Percentiles rank a stretch among this genome's conserved stretches.
These are phyloP conservation scores for Prunus mume DNA, from an alignment of 306 rosid species.

Conservation along the genomic window DNA sequence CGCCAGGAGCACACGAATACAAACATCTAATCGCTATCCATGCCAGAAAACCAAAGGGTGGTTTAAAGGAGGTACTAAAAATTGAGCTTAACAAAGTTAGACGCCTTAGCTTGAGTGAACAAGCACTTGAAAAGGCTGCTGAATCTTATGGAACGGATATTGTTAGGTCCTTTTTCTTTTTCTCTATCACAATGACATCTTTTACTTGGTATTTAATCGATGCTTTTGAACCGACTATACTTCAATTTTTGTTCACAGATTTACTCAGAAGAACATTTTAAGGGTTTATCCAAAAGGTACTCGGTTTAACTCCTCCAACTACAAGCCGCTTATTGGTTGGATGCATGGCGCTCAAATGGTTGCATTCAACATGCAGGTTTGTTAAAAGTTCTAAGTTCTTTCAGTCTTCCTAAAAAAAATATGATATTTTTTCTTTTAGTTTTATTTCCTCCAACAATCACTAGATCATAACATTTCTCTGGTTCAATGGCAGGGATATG, in stretches of 20 bases:
- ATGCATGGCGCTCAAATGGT: constrained; percentile 68
- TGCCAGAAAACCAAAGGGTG: constrained; percentile 68
- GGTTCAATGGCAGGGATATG: constrained; percentile 51
- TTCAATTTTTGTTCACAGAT: constrained; percentile 37
- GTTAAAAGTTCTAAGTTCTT: background rate
- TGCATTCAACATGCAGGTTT: constrained; percentile 69
- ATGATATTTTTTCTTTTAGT: background rate
- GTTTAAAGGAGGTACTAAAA: constrained; percentile 57
- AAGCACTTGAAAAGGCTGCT: constrained; percentile 57
- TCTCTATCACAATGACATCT: background rate
- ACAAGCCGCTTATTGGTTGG: constrained; percentile 63
- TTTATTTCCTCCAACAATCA: background rate
- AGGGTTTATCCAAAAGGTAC: constrained; percentile 62
- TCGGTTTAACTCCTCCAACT: constrained; percentile 60
- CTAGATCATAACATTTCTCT: background rate
- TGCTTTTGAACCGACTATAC: background rate
- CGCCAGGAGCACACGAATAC: constrained; percentile 33
- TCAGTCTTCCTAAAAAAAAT: background rate
- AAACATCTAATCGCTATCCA: constrained; percentile 51
- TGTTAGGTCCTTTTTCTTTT: constrained; percentile 37
- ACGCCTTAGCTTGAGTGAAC: constrained; percentile 77
- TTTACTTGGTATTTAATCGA: too few relatives aligned
- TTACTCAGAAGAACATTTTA: constrained; percentile 64
- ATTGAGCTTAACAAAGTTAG: constrained; percentile 50
- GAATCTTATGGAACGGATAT: constrained; percentile 50